phyloP scores from a whole-genome alignment of 2,329 filamentous ascomycete species.

The Blastomyces parvus region DNA sequence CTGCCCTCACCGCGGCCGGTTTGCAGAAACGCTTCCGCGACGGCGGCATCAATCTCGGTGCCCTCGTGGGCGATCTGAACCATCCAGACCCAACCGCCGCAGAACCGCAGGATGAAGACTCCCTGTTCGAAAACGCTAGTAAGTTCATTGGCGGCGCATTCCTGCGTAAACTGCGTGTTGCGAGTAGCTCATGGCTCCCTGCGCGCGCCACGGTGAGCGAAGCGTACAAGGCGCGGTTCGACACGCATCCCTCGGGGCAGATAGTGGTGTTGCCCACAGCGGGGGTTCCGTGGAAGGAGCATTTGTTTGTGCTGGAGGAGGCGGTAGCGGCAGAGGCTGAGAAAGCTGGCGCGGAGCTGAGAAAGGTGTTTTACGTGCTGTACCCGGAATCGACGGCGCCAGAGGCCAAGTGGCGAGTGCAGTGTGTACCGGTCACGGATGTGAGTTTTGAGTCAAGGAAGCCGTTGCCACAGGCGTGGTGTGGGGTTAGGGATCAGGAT shows the following conservation, averaged over 20 bases:
- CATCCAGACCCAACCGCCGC: slow-evolving; percentile 47
- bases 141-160: slow-evolving; percentile 84
- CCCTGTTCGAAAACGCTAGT: slow-evolving; percentile 67
- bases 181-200: slow-evolving; percentile 70
- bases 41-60: slow-evolving; percentile 73
- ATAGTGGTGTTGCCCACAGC: slow-evolving; percentile 73
- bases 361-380: slow-evolving; percentile 70
- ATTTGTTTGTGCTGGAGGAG: slow-evolving; percentile 78
- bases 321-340: slow-evolving; percentile 28
- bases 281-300: slow-evolving; percentile 85
- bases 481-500: slow-evolving; percentile 78
- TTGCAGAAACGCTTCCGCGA: slow-evolving; percentile 75
- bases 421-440: slow-evolving; percentile 75
- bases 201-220: slow-evolving; percentile 68
- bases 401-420: slow-evolving; percentile 82
- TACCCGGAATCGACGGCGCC: slow-evolving; percentile 74
- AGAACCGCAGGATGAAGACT: slow-evolving; percentile 68
- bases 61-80: slow-evolving; percentile 72
- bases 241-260: slow-evolving; percentile 63
- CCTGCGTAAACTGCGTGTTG: slow-evolving; percentile 67
- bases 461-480: slow-evolving; percentile 82
- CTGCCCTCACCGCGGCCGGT: slow-evolving; percentile 57
- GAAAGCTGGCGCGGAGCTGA: slow-evolving; percentile 25
- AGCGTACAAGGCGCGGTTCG: slow-evolving; percentile 59
- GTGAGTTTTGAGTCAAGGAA: slow-evolving; percentile 89